These are phyloP conservation scores for Cymbopogon flexuosus DNA, from an alignment of 202 grass and related monocot species.

Conservation along the genomic window DNA sequence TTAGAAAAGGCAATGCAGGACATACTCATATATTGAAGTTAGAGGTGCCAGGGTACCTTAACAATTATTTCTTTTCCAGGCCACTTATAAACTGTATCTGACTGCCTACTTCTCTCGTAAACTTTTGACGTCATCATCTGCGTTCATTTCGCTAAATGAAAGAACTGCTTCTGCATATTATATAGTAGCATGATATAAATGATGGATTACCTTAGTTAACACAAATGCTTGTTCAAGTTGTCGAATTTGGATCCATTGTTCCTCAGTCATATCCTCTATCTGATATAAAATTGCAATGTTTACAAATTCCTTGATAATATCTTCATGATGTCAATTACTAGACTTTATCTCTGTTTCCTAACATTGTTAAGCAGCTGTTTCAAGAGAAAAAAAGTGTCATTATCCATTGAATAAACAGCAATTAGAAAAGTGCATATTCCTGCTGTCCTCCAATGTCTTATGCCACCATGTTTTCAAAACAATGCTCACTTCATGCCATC, in stretches of 20 bases:
- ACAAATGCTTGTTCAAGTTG: constrained; percentile 94
- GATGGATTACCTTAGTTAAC: constrained; percentile 69
- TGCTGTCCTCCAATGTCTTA: background rate
- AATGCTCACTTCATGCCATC: background rate
- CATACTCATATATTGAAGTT: background rate
- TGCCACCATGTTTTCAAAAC: background rate
- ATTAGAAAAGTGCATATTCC: background rate
- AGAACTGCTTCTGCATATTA: constrained; percentile 32
- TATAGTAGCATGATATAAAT: constrained; percentile 21
- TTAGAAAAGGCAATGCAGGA: constrained; percentile 11
- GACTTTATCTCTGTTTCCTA: background rate
- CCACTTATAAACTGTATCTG: constrained; percentile 13
- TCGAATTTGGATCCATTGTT: constrained; percentile 95
- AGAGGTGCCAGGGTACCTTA: constrained; percentile 33
- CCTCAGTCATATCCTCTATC: constrained; percentile 77
- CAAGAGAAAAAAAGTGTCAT: background rate
- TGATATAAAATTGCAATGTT: constrained; percentile 39
- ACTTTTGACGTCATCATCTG: constrained; percentile 72
- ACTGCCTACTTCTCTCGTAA: constrained; percentile 38
- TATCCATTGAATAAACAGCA: background rate
- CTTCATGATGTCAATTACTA: constrained; percentile 13
- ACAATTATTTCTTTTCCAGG: constrained; percentile 33
- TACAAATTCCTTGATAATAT: constrained; percentile 17
- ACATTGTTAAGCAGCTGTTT: constrained; percentile 4
- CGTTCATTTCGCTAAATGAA: constrained; percentile 30